phyloP scores from a whole-genome alignment of 139 green algal genomes.

The Coelastrella sp. region DNA sequence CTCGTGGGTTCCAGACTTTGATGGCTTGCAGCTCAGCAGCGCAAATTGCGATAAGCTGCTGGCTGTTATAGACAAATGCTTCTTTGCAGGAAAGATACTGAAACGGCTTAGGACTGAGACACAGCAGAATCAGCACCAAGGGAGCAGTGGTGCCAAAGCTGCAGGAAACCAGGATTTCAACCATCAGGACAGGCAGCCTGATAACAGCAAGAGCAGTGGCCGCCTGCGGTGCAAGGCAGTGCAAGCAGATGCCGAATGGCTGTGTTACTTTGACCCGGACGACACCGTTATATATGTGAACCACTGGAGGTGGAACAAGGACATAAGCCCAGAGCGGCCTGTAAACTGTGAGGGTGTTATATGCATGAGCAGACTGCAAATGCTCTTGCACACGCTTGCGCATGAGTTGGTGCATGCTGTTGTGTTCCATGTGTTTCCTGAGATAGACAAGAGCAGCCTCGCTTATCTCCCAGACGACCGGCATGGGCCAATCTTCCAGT shows the following conservation, averaged over 20 bases:
- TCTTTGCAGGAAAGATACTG: conserved; percentile 23
- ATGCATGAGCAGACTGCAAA: conserved; percentile 28
- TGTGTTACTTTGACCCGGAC: conserved; percentile 28
- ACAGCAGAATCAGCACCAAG: neutral
- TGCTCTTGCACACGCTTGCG: conserved; percentile 47
- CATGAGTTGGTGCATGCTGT: conserved; percentile 52
- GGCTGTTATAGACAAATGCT: neutral
- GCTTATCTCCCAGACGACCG: conserved; percentile 27
- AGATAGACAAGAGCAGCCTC: conserved; percentile 13
- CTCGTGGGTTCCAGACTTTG: conserved; percentile 29
- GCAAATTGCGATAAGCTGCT: neutral
- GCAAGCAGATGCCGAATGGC: neutral
- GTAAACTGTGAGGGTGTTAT: conserved; percentile 44
- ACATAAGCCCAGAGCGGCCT: neutral
- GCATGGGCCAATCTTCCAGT: conserved; percentile 43
- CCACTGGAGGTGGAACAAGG: conserved; percentile 27
- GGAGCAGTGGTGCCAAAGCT: neutral
- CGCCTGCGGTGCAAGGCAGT: neutral
- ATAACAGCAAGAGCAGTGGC: neutral
- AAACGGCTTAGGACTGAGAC: neutral
- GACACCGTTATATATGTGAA: conserved; percentile 26
- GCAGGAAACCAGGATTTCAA: neutral
- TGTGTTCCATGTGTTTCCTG: conserved; percentile 28
- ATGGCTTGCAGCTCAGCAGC: neutral
- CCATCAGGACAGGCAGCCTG: neutral